Conservation (phyloP, 345 rosid species). For the Heritiera fomes region DNA sequence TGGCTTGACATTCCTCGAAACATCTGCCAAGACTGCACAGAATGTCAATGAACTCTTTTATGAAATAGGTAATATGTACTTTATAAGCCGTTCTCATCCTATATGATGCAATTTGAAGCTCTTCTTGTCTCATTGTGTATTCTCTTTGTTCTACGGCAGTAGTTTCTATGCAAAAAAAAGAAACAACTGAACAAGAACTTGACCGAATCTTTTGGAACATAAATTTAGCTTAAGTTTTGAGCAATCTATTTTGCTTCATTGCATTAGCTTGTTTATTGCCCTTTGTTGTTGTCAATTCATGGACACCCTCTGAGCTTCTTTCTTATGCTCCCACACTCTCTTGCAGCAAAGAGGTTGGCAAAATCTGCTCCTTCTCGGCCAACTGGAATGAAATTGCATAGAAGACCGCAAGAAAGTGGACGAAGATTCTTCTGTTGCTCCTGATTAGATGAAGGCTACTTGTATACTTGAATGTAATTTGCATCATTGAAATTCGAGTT, state of each 20-base stretch:
- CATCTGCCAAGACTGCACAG: slow-evolving; percentile 70
- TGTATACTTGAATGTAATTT: slow-evolving; percentile 19
- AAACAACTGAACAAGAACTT: not conserved
- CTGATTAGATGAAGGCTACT: slow-evolving; percentile 19
- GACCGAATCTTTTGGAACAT: not conserved
- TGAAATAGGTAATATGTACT: slow-evolving; percentile 53
- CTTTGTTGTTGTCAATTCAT: not conserved
- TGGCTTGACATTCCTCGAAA: slow-evolving; percentile 61
- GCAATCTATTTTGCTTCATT: not conserved
- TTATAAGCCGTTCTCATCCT: not conserved
- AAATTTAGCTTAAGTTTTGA: not conserved
- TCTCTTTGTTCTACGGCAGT: not conserved
- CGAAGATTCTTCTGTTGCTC: slow-evolving; percentile 65
- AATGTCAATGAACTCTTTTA: slow-evolving; percentile 76
- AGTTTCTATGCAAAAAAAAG: not conserved
- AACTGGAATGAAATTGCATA: slow-evolving; percentile 65
- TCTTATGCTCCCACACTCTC: slow-evolving; percentile 13
- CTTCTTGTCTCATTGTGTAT: not conserved
- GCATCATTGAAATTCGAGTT: not conserved
- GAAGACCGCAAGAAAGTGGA: slow-evolving; percentile 39
- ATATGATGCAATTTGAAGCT: not conserved
- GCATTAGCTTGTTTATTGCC: not conserved
- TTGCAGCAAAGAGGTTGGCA: slow-evolving; percentile 65
- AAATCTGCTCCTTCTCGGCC: slow-evolving; percentile 59
- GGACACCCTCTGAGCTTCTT: not conserved